Conservation (phyloP, 768 basidiomycete genomes). For the Macrolepiota dolichaula region DNA sequence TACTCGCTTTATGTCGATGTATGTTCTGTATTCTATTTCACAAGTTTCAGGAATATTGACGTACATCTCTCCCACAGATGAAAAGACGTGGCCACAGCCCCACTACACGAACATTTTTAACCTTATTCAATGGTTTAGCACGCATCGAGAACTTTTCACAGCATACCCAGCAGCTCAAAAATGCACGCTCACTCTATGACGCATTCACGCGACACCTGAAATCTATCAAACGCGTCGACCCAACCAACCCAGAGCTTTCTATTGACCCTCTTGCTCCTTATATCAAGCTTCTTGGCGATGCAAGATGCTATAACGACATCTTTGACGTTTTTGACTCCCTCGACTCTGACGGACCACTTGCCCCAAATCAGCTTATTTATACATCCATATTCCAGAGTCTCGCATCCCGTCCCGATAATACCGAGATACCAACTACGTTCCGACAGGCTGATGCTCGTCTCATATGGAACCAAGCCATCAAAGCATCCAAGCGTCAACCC, state of each 20-base stretch:
- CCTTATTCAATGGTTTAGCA: slow-evolving; percentile 63
- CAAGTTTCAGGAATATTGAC: slow-evolving; percentile 1
- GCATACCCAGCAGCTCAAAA: slow-evolving; percentile 57
- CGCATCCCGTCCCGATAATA: slow-evolving; percentile 14
- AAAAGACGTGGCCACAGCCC: slow-evolving; percentile 79
- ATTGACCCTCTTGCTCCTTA: slow-evolving; percentile 54
- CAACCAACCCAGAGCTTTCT: slow-evolving; percentile 44
- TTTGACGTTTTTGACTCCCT: slow-evolving; percentile 75
- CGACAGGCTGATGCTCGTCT: slow-evolving; percentile 60
- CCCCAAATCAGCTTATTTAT: slow-evolving; percentile 59
- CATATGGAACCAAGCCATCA: slow-evolving; percentile 66
- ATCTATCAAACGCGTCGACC: slow-evolving; percentile 45
- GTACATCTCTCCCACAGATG: slow-evolving; percentile 51
- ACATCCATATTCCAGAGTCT: slow-evolving; percentile 62
- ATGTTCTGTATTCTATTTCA: slow-evolving; percentile 16
- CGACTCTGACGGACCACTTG: slow-evolving; percentile 58
- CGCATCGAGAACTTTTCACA: slow-evolving; percentile 58
- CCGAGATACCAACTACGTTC: slow-evolving; percentile 33
- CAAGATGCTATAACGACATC: slow-evolving; percentile 58
- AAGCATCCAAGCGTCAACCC: slow-evolving; percentile 40
- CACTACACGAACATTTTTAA: slow-evolving; percentile 61
- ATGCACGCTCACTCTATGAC: slow-evolving; percentile 59
- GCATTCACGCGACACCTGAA: slow-evolving; percentile 49
- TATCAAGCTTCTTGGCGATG: slow-evolving; percentile 62
- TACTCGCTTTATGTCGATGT: slow-evolving; percentile 74